phyloP scores from a whole-genome alignment of 768 basidiomycete genomes.

The Pleurotus giganteus region DNA sequence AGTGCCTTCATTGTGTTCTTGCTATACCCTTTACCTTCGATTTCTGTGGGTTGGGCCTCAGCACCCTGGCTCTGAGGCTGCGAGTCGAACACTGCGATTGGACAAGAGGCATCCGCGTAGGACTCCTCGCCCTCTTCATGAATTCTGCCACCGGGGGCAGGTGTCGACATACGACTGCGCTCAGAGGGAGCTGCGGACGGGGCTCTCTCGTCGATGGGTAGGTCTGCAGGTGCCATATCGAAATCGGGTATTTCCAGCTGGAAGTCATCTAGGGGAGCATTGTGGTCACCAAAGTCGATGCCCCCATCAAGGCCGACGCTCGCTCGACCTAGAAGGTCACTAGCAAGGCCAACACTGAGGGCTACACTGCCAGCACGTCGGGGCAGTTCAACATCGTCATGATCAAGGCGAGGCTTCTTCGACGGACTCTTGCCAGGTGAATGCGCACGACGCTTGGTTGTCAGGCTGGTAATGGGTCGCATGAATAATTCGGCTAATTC shows the following conservation, averaged over 20 bases:
- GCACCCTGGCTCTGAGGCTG: constrained; percentile 53
- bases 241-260: constrained; percentile 66
- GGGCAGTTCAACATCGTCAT: constrained; percentile 57
- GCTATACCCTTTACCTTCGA: constrained; percentile 76
- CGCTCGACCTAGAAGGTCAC: constrained; percentile 51
- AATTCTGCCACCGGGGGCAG: constrained; percentile 51
- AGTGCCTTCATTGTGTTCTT: constrained; percentile 88
- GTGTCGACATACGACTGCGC: constrained; percentile 65
- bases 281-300: constrained; percentile 63
- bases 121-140: constrained; percentile 60
- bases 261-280: constrained; percentile 60
- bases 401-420: constrained; percentile 56
- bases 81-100: constrained; percentile 79
- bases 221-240: constrained; percentile 32
- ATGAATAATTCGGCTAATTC: constrained; percentile 85
- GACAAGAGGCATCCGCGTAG: constrained; percentile 70
- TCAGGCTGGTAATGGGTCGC: constrained; percentile 55
- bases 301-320: constrained; percentile 55
- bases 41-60: constrained; percentile 38
- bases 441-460: constrained; percentile 59
- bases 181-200: constrained; percentile 55
- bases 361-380: constrained; percentile 67
- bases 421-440: constrained; percentile 59
- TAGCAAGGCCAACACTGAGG: constrained; percentile 56
- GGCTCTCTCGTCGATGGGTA: constrained; percentile 28